Evolutionary conservation across 2,329 filamentous ascomycete genomes (phyloP), one percentile per base, ranked within the genome.

Genomic region (Penicillium digitatum): DNA sequence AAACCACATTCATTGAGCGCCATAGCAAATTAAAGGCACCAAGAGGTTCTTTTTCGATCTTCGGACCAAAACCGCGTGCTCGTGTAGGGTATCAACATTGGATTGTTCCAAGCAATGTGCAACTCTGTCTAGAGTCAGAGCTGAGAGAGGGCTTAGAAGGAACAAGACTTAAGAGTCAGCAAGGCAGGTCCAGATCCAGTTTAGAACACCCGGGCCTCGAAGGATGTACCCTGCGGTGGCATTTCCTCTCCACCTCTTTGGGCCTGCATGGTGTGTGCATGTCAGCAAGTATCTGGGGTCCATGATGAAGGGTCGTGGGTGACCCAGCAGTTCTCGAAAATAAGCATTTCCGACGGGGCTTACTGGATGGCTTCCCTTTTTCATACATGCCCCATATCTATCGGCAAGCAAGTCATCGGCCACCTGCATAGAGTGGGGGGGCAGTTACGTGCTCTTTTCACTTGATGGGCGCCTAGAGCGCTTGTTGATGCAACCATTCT

Each of bases 391-490:
- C 52, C 52, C 34, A 29, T 44, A 55, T 44, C 27, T 32, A 45
- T 42, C 35, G 18, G 44, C 46, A 56, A 55, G 63, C 58, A 64
- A 59, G 60, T 64, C 57, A 62, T 63, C 51, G 46, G 48, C 37
- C 53, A 49, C 57, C 52, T 55, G 62, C 58, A 61, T 61, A 44
- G 54, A 56, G 40, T 50, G 53, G 49, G 55, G 60, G 49, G 27
- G 27, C 9, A 37, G 60, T 43, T 37, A 39, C 42, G 32, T 54
- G 38, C 39, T 51, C 22, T 27, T 8, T 56, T 60, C 29, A 47
- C 60, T 56, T 61, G 51, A 44, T 38, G 50, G 61, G 69, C 69
- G 69, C 69, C 60, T 70, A 69, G 60, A 66, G 69, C 68, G 68
- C 67, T 71, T 72, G 66, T 62, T 38, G 26, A 51, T 64, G 60